A percentile compares a stretch with the other conserved stretches of the same genome.
Evolutionary conservation across 192 early-diverging fungal genomes (phyloP).

Genomic region (Globomyces pollinis-pini): DNA sequence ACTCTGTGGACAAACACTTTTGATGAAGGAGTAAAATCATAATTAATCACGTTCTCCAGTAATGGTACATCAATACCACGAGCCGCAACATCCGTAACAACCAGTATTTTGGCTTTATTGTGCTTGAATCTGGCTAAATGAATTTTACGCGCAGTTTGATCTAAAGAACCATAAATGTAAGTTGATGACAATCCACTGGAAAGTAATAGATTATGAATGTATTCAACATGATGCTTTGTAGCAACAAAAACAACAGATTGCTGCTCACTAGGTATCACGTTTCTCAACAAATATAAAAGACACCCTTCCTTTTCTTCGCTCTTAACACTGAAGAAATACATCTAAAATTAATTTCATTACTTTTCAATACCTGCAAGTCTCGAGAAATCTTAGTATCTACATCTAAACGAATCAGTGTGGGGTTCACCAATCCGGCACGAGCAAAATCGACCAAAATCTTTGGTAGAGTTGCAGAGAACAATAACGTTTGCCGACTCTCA

Average conservation of each 20-base stretch:
- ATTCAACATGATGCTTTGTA: conserved; percentile 98
- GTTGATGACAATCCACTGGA: conserved; percentile 67
- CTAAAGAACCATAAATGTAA: conserved; percentile 90
- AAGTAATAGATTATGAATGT: conserved; percentile 66
- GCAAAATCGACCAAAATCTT: conserved; percentile 93
- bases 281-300: conserved; percentile 71
- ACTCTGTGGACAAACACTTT: conserved; percentile 98
- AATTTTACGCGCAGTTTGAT: conserved; percentile 82
- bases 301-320: conserved; percentile 85
- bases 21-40: conserved; percentile 83
- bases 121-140: conserved; percentile 79
- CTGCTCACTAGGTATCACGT: conserved; percentile 58
- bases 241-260: conserved; percentile 92
- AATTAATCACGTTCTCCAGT: conserved; percentile 95
- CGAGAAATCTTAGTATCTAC: conserved; percentile 89
- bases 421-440: conserved; percentile 90
- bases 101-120: conserved; percentile 68
- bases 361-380: no score
- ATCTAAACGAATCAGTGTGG: conserved; percentile 86
- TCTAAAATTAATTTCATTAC: no score
- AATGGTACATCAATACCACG: conserved; percentile 99
- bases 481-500: conserved; percentile 74
- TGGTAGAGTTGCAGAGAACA: conserved; percentile 96
- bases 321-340: conserved; percentile 86
- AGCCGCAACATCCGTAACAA: conserved; percentile 98